Conservation (phyloP, 805 yeast species). For the Schwanniomyces polymorphus region DNA sequence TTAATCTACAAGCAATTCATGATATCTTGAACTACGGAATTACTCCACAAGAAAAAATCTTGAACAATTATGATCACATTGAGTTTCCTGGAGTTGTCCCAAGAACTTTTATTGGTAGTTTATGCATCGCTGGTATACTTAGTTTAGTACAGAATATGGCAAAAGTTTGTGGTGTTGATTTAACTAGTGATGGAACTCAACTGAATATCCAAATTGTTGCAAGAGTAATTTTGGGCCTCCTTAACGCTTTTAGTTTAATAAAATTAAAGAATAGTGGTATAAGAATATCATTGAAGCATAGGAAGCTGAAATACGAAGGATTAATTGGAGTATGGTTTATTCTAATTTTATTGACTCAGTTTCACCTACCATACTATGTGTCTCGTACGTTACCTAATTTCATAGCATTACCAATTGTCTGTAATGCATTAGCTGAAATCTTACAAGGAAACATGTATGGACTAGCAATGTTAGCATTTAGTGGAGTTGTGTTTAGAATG, state of each 20-base stretch:
- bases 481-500: slow-evolving; percentile 68
- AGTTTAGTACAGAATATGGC: slow-evolving; percentile 29
- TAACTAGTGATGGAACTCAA: slow-evolving; percentile 24
- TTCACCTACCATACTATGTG: slow-evolving; percentile 79
- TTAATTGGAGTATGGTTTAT: slow-evolving; percentile 56
- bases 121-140: slow-evolving; percentile 48
- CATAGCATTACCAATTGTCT: slow-evolving; percentile 73
- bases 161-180: slow-evolving; percentile 18
- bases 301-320: slow-evolving; percentile 14
- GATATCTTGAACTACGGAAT: slow-evolving; percentile 71
- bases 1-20: slow-evolving; percentile 85
- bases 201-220: slow-evolving; percentile 52
- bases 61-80: slow-evolving; percentile 65
- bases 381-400: slow-evolving; percentile 88
- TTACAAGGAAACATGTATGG: slow-evolving; percentile 49
- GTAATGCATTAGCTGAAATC: slow-evolving; percentile 51
- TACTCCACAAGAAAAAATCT: slow-evolving; percentile 22
- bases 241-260: slow-evolving; percentile 56
- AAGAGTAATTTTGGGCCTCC: slow-evolving; percentile 61
- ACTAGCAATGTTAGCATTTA: slow-evolving; percentile 55
- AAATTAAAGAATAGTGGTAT: slow-evolving; percentile 43
- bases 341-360: slow-evolving; percentile 62
- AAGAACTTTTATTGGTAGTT: slow-evolving; percentile 75
- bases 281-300: slow-evolving; percentile 20
- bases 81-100: slow-evolving; percentile 89